These are phyloP conservation scores for Aspergillus sp. DNA, from an alignment of 2,329 filamentous ascomycete species.

Conservation along the genomic window DNA sequence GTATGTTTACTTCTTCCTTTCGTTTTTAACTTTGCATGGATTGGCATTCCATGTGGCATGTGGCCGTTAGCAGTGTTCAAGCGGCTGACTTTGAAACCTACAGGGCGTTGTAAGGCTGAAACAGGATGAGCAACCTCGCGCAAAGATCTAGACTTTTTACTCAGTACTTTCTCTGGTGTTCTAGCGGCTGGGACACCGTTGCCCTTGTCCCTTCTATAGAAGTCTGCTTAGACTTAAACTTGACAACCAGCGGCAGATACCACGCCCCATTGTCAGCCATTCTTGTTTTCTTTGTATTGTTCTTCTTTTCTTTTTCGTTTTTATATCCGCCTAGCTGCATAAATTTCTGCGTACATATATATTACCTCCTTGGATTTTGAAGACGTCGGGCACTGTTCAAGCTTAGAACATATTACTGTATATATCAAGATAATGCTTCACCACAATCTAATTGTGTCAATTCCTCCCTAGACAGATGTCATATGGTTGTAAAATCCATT, in stretches of 20 bases:
- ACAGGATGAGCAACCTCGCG: constrained; percentile 38
- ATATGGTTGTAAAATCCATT: not conserved
- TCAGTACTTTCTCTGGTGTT: not conserved
- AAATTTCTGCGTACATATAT: not conserved
- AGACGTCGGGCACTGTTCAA: not conserved
- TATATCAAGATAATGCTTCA: not conserved
- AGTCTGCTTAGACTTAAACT: not conserved
- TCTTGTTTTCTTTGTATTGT: not conserved
- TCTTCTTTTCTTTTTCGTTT: not conserved
- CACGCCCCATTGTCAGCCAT: not conserved
- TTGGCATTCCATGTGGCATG: not conserved
- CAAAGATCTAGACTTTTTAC: constrained; percentile 29
- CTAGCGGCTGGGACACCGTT: not conserved
- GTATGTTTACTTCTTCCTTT: constrained; percentile 30
- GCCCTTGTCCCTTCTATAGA: not conserved
- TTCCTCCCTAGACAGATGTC: not conserved
- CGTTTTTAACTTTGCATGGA: constrained; percentile 6
- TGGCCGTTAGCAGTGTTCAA: not conserved
- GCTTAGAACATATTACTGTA: constrained; percentile 5
- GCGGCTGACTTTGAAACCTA: constrained; percentile 15
- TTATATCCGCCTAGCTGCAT: not conserved
- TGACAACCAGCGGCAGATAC: not conserved
- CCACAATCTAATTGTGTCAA: not conserved
- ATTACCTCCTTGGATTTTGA: not conserved
- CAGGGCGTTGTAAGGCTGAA: constrained; percentile 49